Base-by-base conservation (phyloP, 1,284 basidiomycete species). In the Malassezia japonica region DNA sequence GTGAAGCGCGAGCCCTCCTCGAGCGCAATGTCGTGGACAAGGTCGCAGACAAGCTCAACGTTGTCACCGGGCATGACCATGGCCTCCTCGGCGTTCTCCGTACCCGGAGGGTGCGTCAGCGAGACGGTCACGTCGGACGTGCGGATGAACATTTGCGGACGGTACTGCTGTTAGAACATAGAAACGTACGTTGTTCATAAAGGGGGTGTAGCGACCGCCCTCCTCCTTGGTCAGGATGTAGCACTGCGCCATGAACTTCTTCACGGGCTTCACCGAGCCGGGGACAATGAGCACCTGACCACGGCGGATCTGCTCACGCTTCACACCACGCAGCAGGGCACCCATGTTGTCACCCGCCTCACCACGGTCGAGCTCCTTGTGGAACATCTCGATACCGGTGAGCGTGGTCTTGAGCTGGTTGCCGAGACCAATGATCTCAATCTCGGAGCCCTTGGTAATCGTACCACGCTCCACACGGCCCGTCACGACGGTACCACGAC, bases 271-370 rank as follows among this genome's bases (percentile, higher is more conserved):
- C 77, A 98, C 88, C n/a, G 86, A 82, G 47, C 88, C 88, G 29
- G 91, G 90, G 32, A 83, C 80, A 66, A 84, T 82, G 72, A 98
- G 80, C 57, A 98, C 86, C 75, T 92, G 88, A 43, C 94, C 94
- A 68, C 94, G 86, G 64, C 81, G 81, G 73, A 99, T 78, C 76
- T 98, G 90, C 75, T 98, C 94, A 64, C 92, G 85, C 79, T 96
- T 96, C 75, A 96, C 79, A 75, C 94, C 91, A 77, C 94, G 88
- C 48, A 99, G 83, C 40, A 99, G 79, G 54, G 86, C 87, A 68
- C 94, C 94, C 89, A 96, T 96, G 80, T 98, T 98, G 78, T 99
- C 94, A 73, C 94, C 94, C 62, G 94, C 92, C 76, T 96, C 88
- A 59, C 89, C 92, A 56, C 90, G 83, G 50, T 98, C 94, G 57